Evolutionary conservation across 208 protist species (phyloP).

Genomic region (Leishmania amazonensis): DNA sequence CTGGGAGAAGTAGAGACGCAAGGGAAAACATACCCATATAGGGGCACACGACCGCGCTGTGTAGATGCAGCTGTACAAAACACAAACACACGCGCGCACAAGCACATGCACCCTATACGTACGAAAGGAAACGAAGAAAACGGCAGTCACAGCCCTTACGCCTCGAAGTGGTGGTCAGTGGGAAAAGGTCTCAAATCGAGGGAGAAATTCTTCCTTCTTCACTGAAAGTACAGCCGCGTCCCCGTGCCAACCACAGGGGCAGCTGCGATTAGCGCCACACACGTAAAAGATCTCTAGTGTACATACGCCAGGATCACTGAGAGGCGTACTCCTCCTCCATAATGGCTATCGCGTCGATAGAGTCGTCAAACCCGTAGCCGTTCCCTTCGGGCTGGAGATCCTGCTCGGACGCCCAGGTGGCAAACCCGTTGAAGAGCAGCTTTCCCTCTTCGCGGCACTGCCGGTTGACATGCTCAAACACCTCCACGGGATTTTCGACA

Average conservation of each 20-base stretch:
- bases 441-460: conserved; percentile 22
- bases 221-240: not conserved
- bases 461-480: conserved; percentile 35
- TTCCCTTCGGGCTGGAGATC: conserved; percentile 54
- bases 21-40: not conserved
- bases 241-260: not conserved
- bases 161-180: not conserved
- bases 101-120: not conserved
- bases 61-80: not conserved
- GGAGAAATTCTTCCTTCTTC: not conserved
- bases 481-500: conserved; percentile 37
- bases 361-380: conserved; percentile 31
- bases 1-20: not conserved
- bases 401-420: conserved; percentile 56
- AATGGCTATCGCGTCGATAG: conserved; percentile 18
- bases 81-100: not conserved
- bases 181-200: not conserved
- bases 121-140: not conserved
- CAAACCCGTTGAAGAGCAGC: conserved; percentile 59
- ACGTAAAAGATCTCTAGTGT: not conserved
- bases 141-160: not conserved
- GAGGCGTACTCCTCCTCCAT: conserved; percentile 29
- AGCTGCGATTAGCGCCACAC: not conserved
- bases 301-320: not conserved
- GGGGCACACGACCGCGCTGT: not conserved